These are phyloP conservation scores for Thraustotheca clavata DNA, from an alignment of 352 stramenopile species.

Conservation along the genomic window DNA sequence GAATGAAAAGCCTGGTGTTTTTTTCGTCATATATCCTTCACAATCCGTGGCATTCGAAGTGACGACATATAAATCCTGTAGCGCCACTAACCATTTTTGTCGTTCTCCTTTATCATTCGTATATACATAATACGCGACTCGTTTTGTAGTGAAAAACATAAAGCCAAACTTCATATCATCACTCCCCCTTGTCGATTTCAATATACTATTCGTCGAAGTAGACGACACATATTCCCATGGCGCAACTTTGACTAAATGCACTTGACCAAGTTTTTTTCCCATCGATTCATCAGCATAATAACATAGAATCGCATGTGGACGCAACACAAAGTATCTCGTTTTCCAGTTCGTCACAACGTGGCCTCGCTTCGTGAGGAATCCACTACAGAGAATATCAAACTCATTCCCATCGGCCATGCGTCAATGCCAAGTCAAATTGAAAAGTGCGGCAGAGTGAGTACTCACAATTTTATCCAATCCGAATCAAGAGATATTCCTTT, in stretches of 20 bases:
- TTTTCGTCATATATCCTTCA: constrained; percentile 21
- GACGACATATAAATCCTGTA: constrained; percentile 16
- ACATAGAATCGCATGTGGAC: constrained; percentile 9
- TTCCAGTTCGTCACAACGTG: constrained; percentile 24
- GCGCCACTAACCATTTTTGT: constrained; percentile 17
- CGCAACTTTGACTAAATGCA: constrained; percentile 20
- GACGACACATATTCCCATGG: constrained; percentile 10
- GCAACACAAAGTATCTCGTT: constrained; percentile 22
- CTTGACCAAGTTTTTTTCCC: constrained; percentile 19
- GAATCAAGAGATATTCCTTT: no score
- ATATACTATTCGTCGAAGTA: neutral
- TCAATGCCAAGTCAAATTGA: neutral
- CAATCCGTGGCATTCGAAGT: constrained; percentile 12
- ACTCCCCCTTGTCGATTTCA: constrained; percentile 7
- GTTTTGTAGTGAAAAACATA: constrained; percentile 24
- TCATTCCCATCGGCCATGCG: neutral
- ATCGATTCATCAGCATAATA: constrained; percentile 22
- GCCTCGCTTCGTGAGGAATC: constrained; percentile 21
- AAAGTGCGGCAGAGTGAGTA: neutral
- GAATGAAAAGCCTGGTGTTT: constrained; percentile 13
- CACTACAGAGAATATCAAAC: constrained; percentile 18
- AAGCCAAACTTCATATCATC: constrained; percentile 16
- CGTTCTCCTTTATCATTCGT: constrained; percentile 6
- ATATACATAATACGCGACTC: constrained; percentile 23
- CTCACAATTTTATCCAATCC: neutral